phyloP scores from a whole-genome alignment of 495 filamentous ascomycete species.

The Lophiotrema nucula region DNA sequence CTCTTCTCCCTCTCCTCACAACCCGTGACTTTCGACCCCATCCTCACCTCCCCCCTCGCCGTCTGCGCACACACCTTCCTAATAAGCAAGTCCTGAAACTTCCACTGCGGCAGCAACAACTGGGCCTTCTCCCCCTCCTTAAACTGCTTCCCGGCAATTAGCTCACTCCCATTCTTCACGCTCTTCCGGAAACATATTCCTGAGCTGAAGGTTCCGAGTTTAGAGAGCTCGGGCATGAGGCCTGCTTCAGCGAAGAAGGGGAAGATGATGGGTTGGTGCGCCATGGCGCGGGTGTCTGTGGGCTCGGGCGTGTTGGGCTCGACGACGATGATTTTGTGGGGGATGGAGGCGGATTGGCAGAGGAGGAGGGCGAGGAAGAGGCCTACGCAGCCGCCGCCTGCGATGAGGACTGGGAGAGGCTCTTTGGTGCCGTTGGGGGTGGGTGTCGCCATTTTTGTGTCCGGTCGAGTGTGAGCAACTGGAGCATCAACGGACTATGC shows the following conservation, averaged over 20 bases:
- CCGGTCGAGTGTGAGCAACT: no score
- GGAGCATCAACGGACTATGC: no score
- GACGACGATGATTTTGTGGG: slow-evolving; percentile 17
- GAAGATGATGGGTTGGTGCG: slow-evolving; percentile 22
- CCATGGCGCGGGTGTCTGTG: slow-evolving; percentile 8
- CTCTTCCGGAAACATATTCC: slow-evolving; percentile 12
- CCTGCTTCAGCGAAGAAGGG: slow-evolving; percentile 14
- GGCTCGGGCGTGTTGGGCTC: not conserved
- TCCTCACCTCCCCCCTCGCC: slow-evolving; percentile 9
- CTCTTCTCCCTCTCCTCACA: not conserved
- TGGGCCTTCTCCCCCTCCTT: not conserved
- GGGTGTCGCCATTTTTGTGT: not conserved
- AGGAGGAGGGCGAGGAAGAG: slow-evolving; percentile 29
- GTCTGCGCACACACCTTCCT: not conserved
- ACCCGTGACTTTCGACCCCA: slow-evolving; percentile 1
- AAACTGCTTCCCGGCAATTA: slow-evolving; percentile 10
- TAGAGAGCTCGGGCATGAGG: not conserved
- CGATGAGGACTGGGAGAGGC: slow-evolving; percentile 15
- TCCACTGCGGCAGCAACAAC: slow-evolving; percentile 21
- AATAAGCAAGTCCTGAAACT: slow-evolving; percentile 16
- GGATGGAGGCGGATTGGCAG: slow-evolving; percentile 19
- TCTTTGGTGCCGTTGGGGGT: not conserved
- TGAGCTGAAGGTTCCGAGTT: slow-evolving; percentile 1
- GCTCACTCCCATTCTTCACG: not conserved
- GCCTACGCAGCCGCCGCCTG: slow-evolving; percentile 22